Evolutionary conservation across 106 monocot genomes (phyloP).

Genomic region (Cymbidium sinense): DNA sequence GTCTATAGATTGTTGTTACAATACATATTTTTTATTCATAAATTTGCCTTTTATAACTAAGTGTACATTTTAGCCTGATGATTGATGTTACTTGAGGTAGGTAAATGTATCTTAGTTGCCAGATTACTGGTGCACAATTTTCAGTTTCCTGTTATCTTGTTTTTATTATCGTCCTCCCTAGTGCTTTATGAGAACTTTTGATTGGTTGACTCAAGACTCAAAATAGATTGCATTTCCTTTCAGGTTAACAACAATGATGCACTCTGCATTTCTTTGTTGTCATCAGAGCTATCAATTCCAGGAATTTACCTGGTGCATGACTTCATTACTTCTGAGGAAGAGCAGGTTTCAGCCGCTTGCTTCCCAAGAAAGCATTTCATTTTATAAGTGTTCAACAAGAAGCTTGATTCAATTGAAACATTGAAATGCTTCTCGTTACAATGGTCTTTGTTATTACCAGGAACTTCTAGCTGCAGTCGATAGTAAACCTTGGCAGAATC

Average conservation of each 20-base stretch:
- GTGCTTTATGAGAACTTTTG: neutral
- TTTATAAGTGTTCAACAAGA: neutral
- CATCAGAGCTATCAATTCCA: constrained; percentile 70
- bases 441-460: constrained; percentile 23
- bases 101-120: neutral
- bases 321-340: constrained; percentile 60
- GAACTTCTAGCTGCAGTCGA: constrained; percentile 78
- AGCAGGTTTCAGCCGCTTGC: constrained; percentile 43
- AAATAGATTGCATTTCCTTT: constrained; percentile 5
- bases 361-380: neutral
- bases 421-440: constrained; percentile 1
- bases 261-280: constrained; percentile 39
- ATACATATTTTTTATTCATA: neutral
- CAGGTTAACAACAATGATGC: constrained; percentile 39
- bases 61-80: neutral
- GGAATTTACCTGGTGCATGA: constrained; percentile 72
- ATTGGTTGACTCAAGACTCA: neutral
- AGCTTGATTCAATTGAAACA: neutral
- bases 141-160: neutral
- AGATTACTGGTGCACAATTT: neutral
- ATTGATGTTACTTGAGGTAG: too few species aligned
- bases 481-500: constrained; percentile 67
- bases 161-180: neutral
- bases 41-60: neutral
- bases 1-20: neutral